These are phyloP conservation scores for Hymenotorrendiella dingleyae DNA, from an alignment of 2,329 filamentous ascomycete species.

Conservation along the genomic window DNA sequence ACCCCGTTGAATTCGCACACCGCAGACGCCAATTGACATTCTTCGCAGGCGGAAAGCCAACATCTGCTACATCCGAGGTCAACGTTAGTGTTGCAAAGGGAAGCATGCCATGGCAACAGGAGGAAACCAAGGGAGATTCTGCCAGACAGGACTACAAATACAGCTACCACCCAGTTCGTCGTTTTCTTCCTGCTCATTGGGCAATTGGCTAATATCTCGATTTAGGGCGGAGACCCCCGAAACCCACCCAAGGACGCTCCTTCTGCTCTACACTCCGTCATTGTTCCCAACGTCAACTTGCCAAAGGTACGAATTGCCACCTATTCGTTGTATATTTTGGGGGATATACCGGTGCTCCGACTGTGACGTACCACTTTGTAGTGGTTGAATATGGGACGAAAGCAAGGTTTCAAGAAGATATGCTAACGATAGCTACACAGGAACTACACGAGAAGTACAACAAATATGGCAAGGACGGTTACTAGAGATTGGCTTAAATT, in stretches of 20 bases:
- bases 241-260: slow-evolving; percentile 80
- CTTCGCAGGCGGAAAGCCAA: slow-evolving; percentile 70
- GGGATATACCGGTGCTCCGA: no score
- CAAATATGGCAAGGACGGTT: slow-evolving; percentile 99
- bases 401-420: not conserved
- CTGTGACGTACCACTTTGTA: no score
- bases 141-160: slow-evolving; percentile 52
- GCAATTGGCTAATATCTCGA: slow-evolving; percentile 23
- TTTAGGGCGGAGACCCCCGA: slow-evolving; percentile 65
- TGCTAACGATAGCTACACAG: slow-evolving; percentile 40
- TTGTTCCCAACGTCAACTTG: slow-evolving; percentile 88
- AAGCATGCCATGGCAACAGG: slow-evolving; percentile 89
- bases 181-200: not conserved
- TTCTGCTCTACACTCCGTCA: slow-evolving; percentile 89
- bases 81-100: slow-evolving; percentile 66
- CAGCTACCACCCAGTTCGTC: slow-evolving; percentile 36
- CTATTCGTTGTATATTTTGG: no score
- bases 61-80: slow-evolving; percentile 74
- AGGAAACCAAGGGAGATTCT: slow-evolving; percentile 57
- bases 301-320: slow-evolving; percentile 61
- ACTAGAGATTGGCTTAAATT: slow-evolving; percentile 31
- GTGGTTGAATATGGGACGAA: no score
- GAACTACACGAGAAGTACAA: slow-evolving; percentile 95
- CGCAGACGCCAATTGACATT: slow-evolving; percentile 19
- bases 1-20: slow-evolving; percentile 6